These are phyloP conservation scores for Xylaria sp. DNA, from an alignment of 2,329 filamentous ascomycete genomes.

Conservation along the genomic window DNA sequence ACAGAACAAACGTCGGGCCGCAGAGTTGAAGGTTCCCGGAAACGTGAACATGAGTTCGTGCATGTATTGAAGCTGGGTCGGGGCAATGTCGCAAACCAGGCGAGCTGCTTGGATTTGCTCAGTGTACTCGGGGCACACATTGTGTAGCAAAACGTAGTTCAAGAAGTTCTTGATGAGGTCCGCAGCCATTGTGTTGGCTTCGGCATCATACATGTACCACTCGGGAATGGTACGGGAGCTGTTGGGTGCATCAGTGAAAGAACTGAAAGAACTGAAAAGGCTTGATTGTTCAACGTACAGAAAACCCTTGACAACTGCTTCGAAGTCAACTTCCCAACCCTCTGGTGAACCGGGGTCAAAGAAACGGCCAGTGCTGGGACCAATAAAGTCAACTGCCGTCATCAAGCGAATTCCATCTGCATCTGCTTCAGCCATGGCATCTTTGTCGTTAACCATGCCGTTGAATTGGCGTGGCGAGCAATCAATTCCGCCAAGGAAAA, in stretches of 20 bases:
- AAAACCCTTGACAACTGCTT: slow-evolving; percentile 70
- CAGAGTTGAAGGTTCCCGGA: slow-evolving; percentile 77
- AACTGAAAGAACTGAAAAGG: neutral
- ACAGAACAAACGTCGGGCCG: slow-evolving; percentile 63
- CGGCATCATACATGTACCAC: slow-evolving; percentile 50
- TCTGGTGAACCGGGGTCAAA: slow-evolving; percentile 46
- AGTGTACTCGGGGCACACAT: slow-evolving; percentile 77
- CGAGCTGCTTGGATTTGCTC: slow-evolving; percentile 62
- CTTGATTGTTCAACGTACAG: slow-evolving; percentile 48
- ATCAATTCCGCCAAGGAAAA: slow-evolving; percentile 77
- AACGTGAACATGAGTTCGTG: slow-evolving; percentile 47
- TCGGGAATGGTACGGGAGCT: slow-evolving; percentile 54
- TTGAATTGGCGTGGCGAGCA: slow-evolving; percentile 51
- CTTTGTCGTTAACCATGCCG: slow-evolving; percentile 49
- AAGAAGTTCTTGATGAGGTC: slow-evolving; percentile 78
- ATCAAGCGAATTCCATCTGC: slow-evolving; percentile 60
- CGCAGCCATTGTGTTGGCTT: slow-evolving; percentile 54
- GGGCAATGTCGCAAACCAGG: slow-evolving; percentile 59
- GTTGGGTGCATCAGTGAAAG: slow-evolving; percentile 10
- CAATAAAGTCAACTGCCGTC: slow-evolving; percentile 57
- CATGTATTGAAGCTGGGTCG: slow-evolving; percentile 60
- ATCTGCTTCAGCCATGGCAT: slow-evolving; percentile 51
- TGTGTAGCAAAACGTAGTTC: slow-evolving; percentile 77
- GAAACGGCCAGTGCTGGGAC: slow-evolving; percentile 41
- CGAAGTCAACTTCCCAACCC: slow-evolving; percentile 77